A percentile compares a stretch with the other conserved stretches of the same genome.
phyloP scores from a whole-genome alignment of 495 filamentous ascomycete genomes.

The Astrothelium macrocarpum region DNA sequence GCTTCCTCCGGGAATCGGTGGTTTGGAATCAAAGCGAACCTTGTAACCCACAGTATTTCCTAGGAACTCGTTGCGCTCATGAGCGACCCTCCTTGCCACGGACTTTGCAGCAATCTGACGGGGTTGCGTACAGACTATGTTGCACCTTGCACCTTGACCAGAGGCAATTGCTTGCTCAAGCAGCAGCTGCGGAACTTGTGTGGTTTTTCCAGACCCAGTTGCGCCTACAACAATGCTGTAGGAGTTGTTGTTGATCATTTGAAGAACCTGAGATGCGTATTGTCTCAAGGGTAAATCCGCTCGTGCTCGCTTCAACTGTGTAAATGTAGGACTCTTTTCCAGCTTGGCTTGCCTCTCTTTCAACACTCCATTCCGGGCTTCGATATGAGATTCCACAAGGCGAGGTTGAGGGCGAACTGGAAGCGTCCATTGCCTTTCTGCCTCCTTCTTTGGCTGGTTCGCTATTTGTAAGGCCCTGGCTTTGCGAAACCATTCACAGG shows the following conservation, averaged over 20 bases:
- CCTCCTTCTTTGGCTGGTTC: neutral
- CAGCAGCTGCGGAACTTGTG: conserved; percentile 52
- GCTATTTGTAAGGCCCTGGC: neutral
- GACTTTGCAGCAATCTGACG: conserved; percentile 48
- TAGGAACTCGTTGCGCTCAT: conserved; percentile 42
- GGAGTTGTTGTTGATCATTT: conserved; percentile 39
- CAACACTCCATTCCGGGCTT: conserved; percentile 24
- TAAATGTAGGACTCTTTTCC: conserved; percentile 25
- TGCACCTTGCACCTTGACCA: conserved; percentile 36
- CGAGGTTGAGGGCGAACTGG: neutral
- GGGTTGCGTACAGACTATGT: conserved; percentile 52
- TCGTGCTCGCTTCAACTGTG: conserved; percentile 31
- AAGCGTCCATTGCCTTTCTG: neutral
- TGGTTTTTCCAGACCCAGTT: conserved; percentile 53
- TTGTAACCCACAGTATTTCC: conserved; percentile 45
- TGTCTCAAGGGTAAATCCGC: conserved; percentile 43
- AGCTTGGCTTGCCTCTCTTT: conserved; percentile 26
- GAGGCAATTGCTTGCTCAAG: conserved; percentile 42
- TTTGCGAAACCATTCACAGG: neutral
- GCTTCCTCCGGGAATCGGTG: conserved; percentile 31
- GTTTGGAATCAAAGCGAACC: conserved; percentile 42
- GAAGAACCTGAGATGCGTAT: conserved; percentile 35
- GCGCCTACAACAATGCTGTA: conserved; percentile 48
- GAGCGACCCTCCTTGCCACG: conserved; percentile 45
- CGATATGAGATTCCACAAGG: conserved; percentile 11